These are phyloP conservation scores for Nicotiana tabacum DNA, from an alignment of 257 asterid species.

Conservation along the genomic window DNA sequence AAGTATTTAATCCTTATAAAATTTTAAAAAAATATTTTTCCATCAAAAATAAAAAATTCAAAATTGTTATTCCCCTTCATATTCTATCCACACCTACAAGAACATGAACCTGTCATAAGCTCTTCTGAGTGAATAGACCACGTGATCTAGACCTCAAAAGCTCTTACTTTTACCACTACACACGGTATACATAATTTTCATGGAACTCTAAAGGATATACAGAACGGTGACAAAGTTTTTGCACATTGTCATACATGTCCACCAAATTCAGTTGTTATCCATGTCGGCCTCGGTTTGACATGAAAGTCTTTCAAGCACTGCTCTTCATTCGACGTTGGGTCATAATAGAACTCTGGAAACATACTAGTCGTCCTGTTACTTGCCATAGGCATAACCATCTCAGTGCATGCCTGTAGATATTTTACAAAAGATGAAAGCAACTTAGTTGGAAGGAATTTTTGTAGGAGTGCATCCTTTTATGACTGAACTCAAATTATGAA, in stretches of 20 bases:
- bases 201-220: neutral
- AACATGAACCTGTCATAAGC: neutral
- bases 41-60: neutral
- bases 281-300: slow-evolving; percentile 79
- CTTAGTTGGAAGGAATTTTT: neutral
- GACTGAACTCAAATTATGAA: slow-evolving; percentile 4
- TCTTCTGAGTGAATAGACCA: neutral
- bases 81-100: neutral
- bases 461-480: neutral
- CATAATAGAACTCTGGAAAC: slow-evolving; percentile 61
- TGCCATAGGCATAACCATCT: slow-evolving; percentile 86
- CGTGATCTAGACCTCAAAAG: neutral
- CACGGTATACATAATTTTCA: neutral
- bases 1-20: neutral
- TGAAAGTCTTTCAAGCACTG: slow-evolving; percentile 52
- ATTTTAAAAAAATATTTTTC: neutral
- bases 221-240: neutral
- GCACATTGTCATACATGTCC: slow-evolving; percentile 56
- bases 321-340: slow-evolving; percentile 42
- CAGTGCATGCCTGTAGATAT: slow-evolving; percentile 76
- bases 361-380: slow-evolving; percentile 56
- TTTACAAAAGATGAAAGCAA: slow-evolving; percentile 9
- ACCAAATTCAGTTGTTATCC: slow-evolving; percentile 90
- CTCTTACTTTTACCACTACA: neutral
- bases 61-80: neutral